Percentiles rank a stretch among this genome's conserved stretches.
Conservation (phyloP, 495 filamentous ascomycete genomes). For the Penicillium verhagenii region DNA sequence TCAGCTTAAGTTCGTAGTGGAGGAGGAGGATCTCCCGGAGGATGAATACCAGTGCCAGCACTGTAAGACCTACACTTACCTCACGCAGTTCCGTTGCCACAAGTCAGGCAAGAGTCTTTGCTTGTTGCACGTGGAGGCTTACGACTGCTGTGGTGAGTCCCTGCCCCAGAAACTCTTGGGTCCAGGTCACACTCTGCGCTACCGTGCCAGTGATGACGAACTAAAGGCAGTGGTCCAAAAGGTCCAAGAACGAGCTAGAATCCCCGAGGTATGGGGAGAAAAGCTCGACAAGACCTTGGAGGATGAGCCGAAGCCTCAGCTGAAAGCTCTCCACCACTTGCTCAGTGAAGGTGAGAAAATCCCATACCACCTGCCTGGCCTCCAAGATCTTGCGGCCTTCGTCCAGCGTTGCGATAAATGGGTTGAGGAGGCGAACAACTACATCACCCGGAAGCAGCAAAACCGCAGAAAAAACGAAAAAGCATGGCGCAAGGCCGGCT, state of each 20-base stretch:
- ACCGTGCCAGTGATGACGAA: conserved; percentile 71
- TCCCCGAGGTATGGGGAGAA: conserved; percentile 87
- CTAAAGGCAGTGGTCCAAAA: conserved; percentile 67
- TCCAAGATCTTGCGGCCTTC: conserved; percentile 79
- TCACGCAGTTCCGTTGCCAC: conserved; percentile 84
- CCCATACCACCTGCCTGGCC: conserved; percentile 83
- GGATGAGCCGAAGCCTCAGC: conserved; percentile 75
- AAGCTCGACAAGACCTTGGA: conserved; percentile 84
- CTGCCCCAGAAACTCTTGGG: conserved; percentile 60
- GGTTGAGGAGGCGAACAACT: conserved; percentile 96
- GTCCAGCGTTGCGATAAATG: conserved; percentile 96
- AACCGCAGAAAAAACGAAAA: conserved; percentile 97
- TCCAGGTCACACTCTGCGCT: conserved; percentile 65
- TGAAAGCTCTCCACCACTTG: conserved; percentile 82
- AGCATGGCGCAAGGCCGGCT: conserved; percentile 76
- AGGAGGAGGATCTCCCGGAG: conserved; percentile 75
- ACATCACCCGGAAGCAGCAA: conserved; percentile 96
- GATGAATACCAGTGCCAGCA: conserved; percentile 87
- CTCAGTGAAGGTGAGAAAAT: conserved; percentile 96
- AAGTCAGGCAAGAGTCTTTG: conserved; percentile 76
- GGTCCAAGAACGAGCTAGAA: conserved; percentile 78
- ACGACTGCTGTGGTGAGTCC: conserved; percentile 71
- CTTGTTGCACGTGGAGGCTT: conserved; percentile 70
- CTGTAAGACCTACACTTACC: conserved; percentile 90
- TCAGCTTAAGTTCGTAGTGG: conserved; percentile 47